These are phyloP conservation scores for Posidonia australis DNA, from an alignment of 106 monocot genomes.

Conservation along the genomic window DNA sequence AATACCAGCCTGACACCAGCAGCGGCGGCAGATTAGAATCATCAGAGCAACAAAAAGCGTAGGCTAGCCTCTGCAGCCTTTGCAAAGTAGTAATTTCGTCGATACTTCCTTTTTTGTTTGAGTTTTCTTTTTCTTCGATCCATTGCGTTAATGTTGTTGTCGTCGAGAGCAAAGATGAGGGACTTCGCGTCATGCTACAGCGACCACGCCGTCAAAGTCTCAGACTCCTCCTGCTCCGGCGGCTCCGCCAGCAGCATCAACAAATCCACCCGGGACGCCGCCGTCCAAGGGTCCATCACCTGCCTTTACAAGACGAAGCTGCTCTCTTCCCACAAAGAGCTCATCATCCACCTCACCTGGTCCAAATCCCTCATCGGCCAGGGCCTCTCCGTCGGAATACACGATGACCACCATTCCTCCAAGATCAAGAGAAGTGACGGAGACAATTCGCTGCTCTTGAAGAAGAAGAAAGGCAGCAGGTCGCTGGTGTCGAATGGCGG, in stretches of 20 bases:
- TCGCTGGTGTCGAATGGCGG: constrained; percentile 8
- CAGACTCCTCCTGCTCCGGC: constrained; percentile 44
- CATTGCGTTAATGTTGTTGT: neutral
- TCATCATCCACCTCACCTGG: constrained; percentile 57
- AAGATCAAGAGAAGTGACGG: neutral
- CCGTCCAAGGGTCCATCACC: constrained; percentile 26
- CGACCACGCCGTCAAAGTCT: constrained; percentile 55
- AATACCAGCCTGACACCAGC: too few relatives aligned
- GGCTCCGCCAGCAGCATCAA: too few relatives aligned
- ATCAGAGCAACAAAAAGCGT: too few relatives aligned
- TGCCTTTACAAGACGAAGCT: constrained; percentile 42
- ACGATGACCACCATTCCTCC: constrained; percentile 24
- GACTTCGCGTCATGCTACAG: constrained; percentile 60
- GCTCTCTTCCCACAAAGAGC: constrained; percentile 19
- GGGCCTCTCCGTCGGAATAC: constrained; percentile 37
- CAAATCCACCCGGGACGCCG: too few relatives aligned
- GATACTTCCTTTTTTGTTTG: too few relatives aligned
- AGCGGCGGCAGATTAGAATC: too few relatives aligned
- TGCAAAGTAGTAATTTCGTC: too few relatives aligned
- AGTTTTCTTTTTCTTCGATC: too few relatives aligned
- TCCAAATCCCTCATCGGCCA: constrained; percentile 28
- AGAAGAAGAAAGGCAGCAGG: constrained; percentile 27
- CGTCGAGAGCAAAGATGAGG: constrained; percentile 19
- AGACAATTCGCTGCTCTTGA: neutral
- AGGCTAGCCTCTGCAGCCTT: too few relatives aligned